Base-by-base conservation (phyloP, 2,329 filamentous ascomycete species). In the Diatrype stigma region DNA sequence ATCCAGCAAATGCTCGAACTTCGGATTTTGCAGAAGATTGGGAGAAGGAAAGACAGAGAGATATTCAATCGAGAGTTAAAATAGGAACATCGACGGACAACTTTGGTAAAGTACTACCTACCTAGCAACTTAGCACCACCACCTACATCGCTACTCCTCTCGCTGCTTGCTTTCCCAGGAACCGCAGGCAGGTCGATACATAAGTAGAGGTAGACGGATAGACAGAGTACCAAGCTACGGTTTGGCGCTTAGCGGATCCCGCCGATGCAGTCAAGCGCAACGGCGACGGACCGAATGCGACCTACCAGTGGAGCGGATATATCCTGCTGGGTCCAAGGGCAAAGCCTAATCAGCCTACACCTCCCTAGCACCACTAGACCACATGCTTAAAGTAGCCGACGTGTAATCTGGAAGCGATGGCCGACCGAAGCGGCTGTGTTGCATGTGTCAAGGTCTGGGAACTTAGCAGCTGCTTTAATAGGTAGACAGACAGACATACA, bases 251-350 rank as follows among this genome's bases (percentile, higher is more conserved):
- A 28, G 14, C 40, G 22, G 40, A 44, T 44, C 14, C n/a, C 40
- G 40, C 40, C 40, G 40, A 22, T 40, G 37, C 37, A 40, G 10
- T 21, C 8, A 40, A 44, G 40, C 40, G 22, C 40, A 44, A 44
- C 2, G 16, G 14, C 40, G 40, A 23, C 40, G 40, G 40, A 28
- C 22, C 40, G 22, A 28, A 23, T 44, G 40, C 40, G 40, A 44
- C 40, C 40, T 44, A 16, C 40, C 14, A 44, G 19, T 44, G 40
- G 40, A 44, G 40, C 40, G 40, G 40, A n/a, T 44, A 44, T 44
- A 23, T 28, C 2, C 22, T 44, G 21, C 12, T 44, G 40, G 40
- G 40, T 44, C 40, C 16, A 7, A 23, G 21, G 6, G 34, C 6
- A 5, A 30, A 30, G 26, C 26, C 26, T 30, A 30, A 30, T 30